Percentiles rank a stretch among this genome's conserved stretches.
These are phyloP conservation scores for Xylariales sp. DNA, from an alignment of 2,329 filamentous ascomycete species.

Conservation along the genomic window DNA sequence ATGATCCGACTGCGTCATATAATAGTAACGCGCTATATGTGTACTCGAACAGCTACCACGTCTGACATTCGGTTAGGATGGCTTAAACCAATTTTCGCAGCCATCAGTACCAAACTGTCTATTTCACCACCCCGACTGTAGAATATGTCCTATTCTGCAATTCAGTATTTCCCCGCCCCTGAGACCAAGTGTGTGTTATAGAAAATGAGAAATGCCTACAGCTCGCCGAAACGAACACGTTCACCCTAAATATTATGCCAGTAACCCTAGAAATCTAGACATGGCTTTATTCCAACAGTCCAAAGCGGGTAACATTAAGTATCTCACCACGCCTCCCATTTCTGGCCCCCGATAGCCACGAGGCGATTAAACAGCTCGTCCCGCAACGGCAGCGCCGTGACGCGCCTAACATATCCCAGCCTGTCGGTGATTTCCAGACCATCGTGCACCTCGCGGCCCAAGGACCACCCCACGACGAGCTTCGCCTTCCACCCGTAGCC, in stretches of 20 bases:
- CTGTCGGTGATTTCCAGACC: constrained; percentile 75
- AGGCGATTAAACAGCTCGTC: constrained; percentile 86
- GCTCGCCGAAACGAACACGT: not conserved
- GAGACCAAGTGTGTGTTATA: too few relatives aligned
- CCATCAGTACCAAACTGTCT: too few relatives aligned
- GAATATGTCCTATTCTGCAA: too few relatives aligned
- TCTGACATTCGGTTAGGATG: too few relatives aligned
- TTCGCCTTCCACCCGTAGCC: constrained; percentile 88
- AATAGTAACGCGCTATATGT: too few relatives aligned
- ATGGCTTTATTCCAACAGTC: not conserved
- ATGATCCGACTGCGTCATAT: too few relatives aligned
- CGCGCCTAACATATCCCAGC: constrained; percentile 64
- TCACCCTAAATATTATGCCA: not conserved
- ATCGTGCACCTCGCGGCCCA: constrained; percentile 79
- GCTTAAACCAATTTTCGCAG: too few relatives aligned
- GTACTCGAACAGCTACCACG: too few relatives aligned
- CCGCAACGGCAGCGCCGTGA: constrained; percentile 78
- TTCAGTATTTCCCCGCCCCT: too few relatives aligned
- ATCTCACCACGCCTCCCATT: constrained; percentile 80
- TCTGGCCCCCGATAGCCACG: constrained; percentile 80
- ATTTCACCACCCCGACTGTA: too few relatives aligned
- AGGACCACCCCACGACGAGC: constrained; percentile 82
- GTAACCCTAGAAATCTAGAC: not conserved
- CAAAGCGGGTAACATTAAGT: constrained; percentile 3
- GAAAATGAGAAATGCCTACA: not conserved